Conservation (phyloP, 2,329 filamentous ascomycete species). For the Phialophora expanda region DNA sequence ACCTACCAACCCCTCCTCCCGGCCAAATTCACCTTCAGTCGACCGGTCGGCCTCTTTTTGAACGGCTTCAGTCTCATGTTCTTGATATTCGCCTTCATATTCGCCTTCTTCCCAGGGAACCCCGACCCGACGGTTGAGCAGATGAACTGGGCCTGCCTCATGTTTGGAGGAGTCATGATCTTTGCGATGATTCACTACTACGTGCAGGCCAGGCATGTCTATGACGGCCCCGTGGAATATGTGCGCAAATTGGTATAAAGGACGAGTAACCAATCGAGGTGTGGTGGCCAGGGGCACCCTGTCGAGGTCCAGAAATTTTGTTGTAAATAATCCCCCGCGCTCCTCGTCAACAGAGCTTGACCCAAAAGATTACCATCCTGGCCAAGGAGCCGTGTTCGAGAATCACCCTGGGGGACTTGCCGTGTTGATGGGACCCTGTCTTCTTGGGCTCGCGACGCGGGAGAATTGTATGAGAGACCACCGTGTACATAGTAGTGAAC, state of each 20-base stretch:
- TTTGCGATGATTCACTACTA: slow-evolving; percentile 41
- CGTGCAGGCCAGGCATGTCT: slow-evolving; percentile 40
- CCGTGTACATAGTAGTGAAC: not conserved
- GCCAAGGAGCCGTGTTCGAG: not conserved
- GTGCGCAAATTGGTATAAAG: slow-evolving; percentile 34
- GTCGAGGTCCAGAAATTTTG: not conserved
- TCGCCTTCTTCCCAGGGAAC: slow-evolving; percentile 42
- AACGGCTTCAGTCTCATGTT: slow-evolving; percentile 46
- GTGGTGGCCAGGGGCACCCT: not conserved
- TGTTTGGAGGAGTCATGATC: slow-evolving; percentile 41
- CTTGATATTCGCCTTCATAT: slow-evolving; percentile 38
- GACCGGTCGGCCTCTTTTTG: slow-evolving; percentile 45
- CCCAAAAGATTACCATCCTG: not conserved
- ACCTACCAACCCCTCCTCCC: slow-evolving; percentile 44
- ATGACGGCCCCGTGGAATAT: slow-evolving; percentile 44
- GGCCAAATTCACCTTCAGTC: slow-evolving; percentile 48
- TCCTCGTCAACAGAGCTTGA: not conserved
- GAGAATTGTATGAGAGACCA: not conserved
- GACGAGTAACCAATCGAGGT: not conserved
- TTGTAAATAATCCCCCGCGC: not conserved
- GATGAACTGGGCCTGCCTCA: slow-evolving; percentile 44
- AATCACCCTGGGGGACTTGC: not conserved
- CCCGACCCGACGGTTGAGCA: slow-evolving; percentile 28
- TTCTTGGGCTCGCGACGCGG: not conserved
- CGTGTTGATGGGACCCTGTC: not conserved